Base-by-base conservation (phyloP, 2,329 filamentous ascomycete genomes). In the Chrysoporthe puriensis region DNA sequence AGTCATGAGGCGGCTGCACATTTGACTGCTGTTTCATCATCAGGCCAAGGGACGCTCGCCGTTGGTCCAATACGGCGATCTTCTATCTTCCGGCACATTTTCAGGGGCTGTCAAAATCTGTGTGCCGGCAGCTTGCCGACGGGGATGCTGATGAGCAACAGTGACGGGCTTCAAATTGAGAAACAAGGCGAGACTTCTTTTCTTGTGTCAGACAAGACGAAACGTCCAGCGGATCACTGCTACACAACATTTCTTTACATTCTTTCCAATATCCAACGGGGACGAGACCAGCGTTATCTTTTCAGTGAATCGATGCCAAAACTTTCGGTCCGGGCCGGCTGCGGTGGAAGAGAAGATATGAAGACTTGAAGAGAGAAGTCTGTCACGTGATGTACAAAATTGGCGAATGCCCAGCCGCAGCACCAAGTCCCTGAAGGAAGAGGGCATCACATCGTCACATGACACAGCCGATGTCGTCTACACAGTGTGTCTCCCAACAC, bases 311-410 rank as follows among this genome's bases (percentile, higher is more conserved):
- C 36, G 57, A 43, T 60, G 42, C 21, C 44, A n/a, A 18, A 60
- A 11, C n/a, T 60, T 13, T 26, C 36, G 40, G 40, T 44, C 42
- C 57, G 54, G 34, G 32, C 54, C 54, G 34, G 54, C 8, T 32
- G 54, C 26, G 13, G 18, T 32, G 57, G 57, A 32, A 60, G 40
- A 44, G 36, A 11, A 57, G 40, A 43, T 36, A 60, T 44, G 21
- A 60, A 43, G 40, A 8, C 44, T 8, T 40, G 50, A 34, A 8
- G 11, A 34, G 18, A 40, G 50, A 16, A 62, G 16, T 59, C 16
- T 60, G 57, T 69, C 67, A 67, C 67, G 67, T 69, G 67, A 69
- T 65, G 59, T 59, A 34, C 36, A 46, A 42, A 67, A 59, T 46
- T 21, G 67, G 64, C 42, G 42, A 57, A 50, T 36, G 32, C 26